Percentiles rank a stretch among this genome's conserved stretches.
These are phyloP conservation scores for Polyporus arcularius DNA, from an alignment of 768 basidiomycete genomes.

Conservation along the genomic window DNA sequence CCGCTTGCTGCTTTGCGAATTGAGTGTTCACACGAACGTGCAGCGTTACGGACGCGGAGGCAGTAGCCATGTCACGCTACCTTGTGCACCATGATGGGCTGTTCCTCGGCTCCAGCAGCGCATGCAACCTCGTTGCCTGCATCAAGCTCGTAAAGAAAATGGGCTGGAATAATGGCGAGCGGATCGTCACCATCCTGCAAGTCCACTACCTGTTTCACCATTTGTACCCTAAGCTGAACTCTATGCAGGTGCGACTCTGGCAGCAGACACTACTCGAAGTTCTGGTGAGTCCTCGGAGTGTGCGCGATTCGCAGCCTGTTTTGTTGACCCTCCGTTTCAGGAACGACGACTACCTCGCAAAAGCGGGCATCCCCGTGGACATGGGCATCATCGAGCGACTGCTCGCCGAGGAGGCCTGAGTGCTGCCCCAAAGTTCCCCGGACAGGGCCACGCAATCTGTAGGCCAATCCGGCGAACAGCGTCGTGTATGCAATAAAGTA, in stretches of 20 bases:
- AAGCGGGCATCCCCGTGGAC: constrained; percentile 45
- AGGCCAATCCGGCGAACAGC: not conserved
- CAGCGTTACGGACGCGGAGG: constrained; percentile 91
- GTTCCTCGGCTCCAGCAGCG: constrained; percentile 94
- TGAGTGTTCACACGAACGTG: not conserved
- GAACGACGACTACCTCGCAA: constrained; percentile 54
- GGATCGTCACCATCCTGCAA: constrained; percentile 85
- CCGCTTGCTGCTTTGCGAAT: not conserved
- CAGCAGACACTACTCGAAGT: constrained; percentile 88
- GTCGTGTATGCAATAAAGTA: constrained; percentile 6
- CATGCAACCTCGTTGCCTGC: constrained; percentile 94
- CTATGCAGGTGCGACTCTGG: constrained; percentile 82
- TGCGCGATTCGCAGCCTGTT: too few species aligned
- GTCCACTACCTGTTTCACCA: constrained; percentile 23
- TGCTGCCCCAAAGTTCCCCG: too few species aligned
- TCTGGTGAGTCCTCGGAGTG: constrained; percentile 43
- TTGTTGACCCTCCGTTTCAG: constrained; percentile 27
- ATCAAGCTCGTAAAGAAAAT: constrained; percentile 74
- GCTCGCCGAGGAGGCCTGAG: constrained; percentile 24
- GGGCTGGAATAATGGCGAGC: constrained; percentile 68
- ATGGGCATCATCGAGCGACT: constrained; percentile 41
- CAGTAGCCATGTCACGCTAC: constrained; percentile 94
- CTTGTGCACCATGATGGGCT: constrained; percentile 89
- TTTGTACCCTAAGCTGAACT: not conserved
- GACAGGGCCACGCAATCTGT: not conserved